phyloP scores from a whole-genome alignment of 257 asterid genomes.

The Solanum tacnaense region DNA sequence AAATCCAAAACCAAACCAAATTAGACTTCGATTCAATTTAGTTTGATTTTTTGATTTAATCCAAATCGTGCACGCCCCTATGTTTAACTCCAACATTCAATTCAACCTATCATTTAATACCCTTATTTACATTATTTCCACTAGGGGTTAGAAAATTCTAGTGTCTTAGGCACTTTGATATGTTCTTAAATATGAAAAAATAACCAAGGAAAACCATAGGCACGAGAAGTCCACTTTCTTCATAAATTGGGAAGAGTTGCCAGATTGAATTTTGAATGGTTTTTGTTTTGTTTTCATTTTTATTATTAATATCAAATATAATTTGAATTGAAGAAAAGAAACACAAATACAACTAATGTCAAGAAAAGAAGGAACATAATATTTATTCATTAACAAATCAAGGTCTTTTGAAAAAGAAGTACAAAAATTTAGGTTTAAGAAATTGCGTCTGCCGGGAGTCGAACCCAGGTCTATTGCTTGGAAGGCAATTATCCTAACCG shows the following conservation, averaged over 20 bases:
- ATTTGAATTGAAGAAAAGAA: background rate
- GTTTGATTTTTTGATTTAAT: too few relatives aligned
- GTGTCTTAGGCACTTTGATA: background rate
- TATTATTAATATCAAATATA: background rate
- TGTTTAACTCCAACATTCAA: too few relatives aligned
- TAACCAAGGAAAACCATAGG: background rate
- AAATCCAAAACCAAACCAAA: too few relatives aligned
- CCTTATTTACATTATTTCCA: background rate
- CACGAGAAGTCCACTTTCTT: background rate
- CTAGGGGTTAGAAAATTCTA: background rate
- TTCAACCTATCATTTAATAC: background rate
- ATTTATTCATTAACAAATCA: too few relatives aligned
- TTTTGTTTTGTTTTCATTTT: background rate
- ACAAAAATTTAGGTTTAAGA: background rate
- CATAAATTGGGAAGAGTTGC: background rate
- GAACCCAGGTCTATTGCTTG: slow-evolving; percentile 99
- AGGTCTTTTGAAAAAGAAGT: background rate
- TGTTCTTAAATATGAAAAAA: background rate
- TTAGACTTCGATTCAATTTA: too few relatives aligned
- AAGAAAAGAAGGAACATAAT: background rate
- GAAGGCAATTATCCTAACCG: slow-evolving; percentile 98
- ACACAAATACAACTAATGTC: background rate
- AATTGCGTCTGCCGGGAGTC: slow-evolving; percentile 76
- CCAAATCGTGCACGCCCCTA: too few relatives aligned
- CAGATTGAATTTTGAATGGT: background rate